Evolutionary conservation across 2,329 filamentous ascomycete species (phyloP).

Genomic region (Aspergillus brunneoviolaceus): DNA sequence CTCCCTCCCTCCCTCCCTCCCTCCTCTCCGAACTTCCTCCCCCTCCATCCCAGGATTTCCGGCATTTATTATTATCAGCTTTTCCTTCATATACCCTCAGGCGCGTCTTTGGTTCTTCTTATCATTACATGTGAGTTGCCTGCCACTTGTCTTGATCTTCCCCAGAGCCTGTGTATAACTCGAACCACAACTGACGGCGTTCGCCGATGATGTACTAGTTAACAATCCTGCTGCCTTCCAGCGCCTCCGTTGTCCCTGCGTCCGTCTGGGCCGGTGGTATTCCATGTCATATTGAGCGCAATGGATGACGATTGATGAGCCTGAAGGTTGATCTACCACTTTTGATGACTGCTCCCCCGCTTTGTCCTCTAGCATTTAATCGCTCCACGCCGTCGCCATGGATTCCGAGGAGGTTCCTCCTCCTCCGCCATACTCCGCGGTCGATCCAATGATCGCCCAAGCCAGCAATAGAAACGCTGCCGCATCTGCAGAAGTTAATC

Average conservation of each 20-base stretch:
- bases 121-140: not conserved
- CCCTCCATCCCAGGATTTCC: no score
- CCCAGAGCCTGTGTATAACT: not conserved
- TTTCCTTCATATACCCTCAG: no score
- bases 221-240: constrained; percentile 36
- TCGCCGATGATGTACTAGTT: not conserved
- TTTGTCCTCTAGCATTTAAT: not conserved
- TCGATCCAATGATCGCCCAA: constrained; percentile 37
- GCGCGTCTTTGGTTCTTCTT: not conserved
- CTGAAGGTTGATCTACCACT: constrained; percentile 4
- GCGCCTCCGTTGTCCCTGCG: constrained; percentile 13
- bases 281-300: constrained; percentile 12
- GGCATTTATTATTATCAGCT: no score
- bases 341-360: not conserved
- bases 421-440: constrained; percentile 44
- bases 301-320: constrained; percentile 18
- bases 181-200: not conserved
- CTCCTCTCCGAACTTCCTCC: not conserved
- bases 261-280: constrained; percentile 4
- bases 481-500: constrained; percentile 14
- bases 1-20: not conserved
- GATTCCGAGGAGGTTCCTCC: constrained; percentile 39
- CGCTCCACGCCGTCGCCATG: constrained; percentile 22
- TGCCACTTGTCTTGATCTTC: not conserved
- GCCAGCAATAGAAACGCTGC: constrained; percentile 21